Conservation (phyloP, 108 stramenopile genomes). For the Cyclotella sp. region DNA sequence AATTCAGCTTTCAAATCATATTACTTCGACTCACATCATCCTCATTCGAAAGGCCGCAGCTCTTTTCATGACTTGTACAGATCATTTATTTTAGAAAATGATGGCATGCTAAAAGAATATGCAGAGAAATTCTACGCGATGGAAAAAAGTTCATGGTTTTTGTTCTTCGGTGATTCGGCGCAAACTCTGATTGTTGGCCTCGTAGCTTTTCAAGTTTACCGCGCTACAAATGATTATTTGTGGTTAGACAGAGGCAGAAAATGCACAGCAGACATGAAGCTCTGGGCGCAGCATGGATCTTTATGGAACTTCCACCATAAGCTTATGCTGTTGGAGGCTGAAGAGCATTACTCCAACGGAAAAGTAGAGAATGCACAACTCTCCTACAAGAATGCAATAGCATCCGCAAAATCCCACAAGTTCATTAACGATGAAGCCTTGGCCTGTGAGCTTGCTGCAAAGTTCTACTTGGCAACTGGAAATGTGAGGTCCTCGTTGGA, state of each 20-base stretch:
- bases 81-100: background rate
- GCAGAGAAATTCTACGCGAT: background rate
- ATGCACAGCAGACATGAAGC: constrained; percentile 7
- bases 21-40: background rate
- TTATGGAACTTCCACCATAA: constrained; percentile 36
- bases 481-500: background rate
- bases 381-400: constrained; percentile 25
- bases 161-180: background rate
- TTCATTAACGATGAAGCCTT: constrained; percentile 30
- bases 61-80: constrained; percentile 12
- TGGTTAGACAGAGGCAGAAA: constrained; percentile 4
- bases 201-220: constrained; percentile 10
- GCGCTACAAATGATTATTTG: background rate
- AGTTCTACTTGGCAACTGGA: constrained; percentile 20
- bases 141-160: background rate
- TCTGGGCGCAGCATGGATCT: constrained; percentile 7
- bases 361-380: constrained; percentile 5
- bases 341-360: constrained; percentile 15
- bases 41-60: background rate
- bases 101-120: background rate
- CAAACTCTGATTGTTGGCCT: constrained; percentile 15
- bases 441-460: constrained; percentile 31
- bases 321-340: constrained; percentile 23
- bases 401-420: constrained; percentile 13
- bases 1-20: background rate